These are phyloP conservation scores for Candida corydali DNA, from an alignment of 805 yeast genomes.

Conservation along the genomic window DNA sequence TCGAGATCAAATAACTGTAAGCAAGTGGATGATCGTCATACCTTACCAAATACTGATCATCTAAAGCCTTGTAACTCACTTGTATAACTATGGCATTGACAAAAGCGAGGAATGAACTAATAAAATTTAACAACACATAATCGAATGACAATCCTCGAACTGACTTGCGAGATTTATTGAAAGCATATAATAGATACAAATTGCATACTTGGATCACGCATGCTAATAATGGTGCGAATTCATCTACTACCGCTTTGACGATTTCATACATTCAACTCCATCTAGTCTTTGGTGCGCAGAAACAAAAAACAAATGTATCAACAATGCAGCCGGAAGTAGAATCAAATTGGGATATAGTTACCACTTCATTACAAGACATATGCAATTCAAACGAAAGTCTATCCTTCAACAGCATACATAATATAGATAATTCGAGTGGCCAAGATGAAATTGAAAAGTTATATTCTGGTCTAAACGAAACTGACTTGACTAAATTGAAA, in stretches of 20 bases:
- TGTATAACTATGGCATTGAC: background rate
- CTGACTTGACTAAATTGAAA: constrained; percentile 36
- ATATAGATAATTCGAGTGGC: constrained; percentile 14
- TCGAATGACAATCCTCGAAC: constrained; percentile 19
- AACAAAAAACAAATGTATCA: background rate
- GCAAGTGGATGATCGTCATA: constrained; percentile 27
- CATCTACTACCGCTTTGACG: background rate
- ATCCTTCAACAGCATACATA: constrained; percentile 42
- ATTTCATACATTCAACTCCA: background rate
- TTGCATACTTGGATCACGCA: constrained; percentile 2
- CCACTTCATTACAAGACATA: constrained; percentile 64
- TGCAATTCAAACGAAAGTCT: constrained; percentile 57
- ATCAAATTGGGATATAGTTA: constrained; percentile 65
- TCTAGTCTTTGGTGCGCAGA: no score
- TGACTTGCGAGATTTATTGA: constrained; percentile 14
- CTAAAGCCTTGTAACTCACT: background rate
- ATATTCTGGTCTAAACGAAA: no score
- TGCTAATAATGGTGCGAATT: background rate
- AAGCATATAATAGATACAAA: constrained; percentile 10
- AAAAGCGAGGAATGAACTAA: background rate
- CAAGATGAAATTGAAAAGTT: constrained; percentile 24
- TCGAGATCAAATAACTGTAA: background rate
- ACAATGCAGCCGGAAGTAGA: constrained; percentile 33
- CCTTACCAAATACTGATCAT: constrained; percentile 16
- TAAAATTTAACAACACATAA: constrained; percentile 7